Percentiles rank a stretch among this genome's conserved stretches.
Conservation (phyloP, 1,284 basidiomycete species). For the Crepidotus sp. region DNA sequence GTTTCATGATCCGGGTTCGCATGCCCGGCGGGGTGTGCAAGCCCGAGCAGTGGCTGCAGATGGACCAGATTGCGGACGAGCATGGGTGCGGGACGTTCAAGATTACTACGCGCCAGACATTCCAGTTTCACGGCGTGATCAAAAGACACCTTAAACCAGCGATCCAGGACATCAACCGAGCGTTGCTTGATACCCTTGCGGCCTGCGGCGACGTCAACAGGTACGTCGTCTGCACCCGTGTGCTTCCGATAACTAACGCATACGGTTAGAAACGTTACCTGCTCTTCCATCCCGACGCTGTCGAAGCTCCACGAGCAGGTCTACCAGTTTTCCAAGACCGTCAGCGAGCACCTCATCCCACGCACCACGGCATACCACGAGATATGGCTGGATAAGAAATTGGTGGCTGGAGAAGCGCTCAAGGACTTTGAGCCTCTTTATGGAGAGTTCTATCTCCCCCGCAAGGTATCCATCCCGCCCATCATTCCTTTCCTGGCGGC, state of each 20-base stretch:
- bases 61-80: constrained; percentile 94
- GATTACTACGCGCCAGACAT: constrained; percentile 97
- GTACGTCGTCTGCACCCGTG: constrained; percentile 32
- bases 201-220: constrained; percentile 98
- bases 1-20: constrained; percentile 98
- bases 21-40: constrained; percentile 94
- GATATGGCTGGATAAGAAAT: constrained; percentile 81
- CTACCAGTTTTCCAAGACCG: constrained; percentile 77
- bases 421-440: constrained; percentile 91
- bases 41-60: constrained; percentile 88
- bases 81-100: constrained; percentile 94
- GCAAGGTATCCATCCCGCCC: constrained; percentile 52
- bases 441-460: constrained; percentile 93
- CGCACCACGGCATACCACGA: constrained; percentile 95
- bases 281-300: constrained; percentile 84
- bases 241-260: constrained; percentile 9
- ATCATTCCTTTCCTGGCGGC: constrained; percentile 10
- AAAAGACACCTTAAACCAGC: constrained; percentile 94
- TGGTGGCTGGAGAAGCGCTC: constrained; percentile 19
- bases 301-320: constrained; percentile 82
- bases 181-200: constrained; percentile 89
- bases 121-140: constrained; percentile 99
- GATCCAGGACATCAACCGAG: constrained; percentile 94
- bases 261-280: constrained; percentile 73
- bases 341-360: constrained; percentile 86